A percentile compares a stretch with the other conserved stretches of the same genome.
phyloP scores from a whole-genome alignment of 176 grass and related monocot genomes.

The Melocanna baccifera region DNA sequence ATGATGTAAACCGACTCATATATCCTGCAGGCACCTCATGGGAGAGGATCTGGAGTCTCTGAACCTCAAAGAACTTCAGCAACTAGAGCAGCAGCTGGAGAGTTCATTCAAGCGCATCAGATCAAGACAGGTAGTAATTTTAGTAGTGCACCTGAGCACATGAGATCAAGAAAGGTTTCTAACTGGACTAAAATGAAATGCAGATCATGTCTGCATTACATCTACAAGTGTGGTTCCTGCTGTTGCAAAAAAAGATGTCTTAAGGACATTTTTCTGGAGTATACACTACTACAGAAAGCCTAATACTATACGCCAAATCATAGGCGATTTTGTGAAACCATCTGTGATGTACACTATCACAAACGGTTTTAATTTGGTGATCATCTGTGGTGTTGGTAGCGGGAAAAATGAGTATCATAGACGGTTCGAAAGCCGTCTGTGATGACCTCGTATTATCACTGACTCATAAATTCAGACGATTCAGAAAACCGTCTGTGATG shows the following conservation, averaged over 20 bases:
- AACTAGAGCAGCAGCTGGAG: conserved; percentile 76
- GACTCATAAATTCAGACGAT: no score
- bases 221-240: background rate
- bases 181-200: background rate
- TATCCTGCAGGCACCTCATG: conserved; percentile 63
- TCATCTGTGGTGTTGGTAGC: no score
- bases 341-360: no score
- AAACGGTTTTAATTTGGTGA: no score
- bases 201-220: background rate
- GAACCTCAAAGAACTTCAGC: conserved; percentile 69
- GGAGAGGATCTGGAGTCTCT: conserved; percentile 67
- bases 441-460: no score
- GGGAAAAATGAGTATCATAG: no score
- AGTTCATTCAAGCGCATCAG: conserved; percentile 72
- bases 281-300: no score
- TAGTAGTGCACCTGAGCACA: background rate
- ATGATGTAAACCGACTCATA: background rate
- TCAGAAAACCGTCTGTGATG: no score
- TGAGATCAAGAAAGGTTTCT: no score
- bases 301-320: no score
- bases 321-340: no score
- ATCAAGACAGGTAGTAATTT: conserved; percentile 66
- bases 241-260: background rate
- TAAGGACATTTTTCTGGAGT: background rate
- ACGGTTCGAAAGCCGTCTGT: no score